phyloP scores from a whole-genome alignment of 345 rosid species.

The Viola odorata region DNA sequence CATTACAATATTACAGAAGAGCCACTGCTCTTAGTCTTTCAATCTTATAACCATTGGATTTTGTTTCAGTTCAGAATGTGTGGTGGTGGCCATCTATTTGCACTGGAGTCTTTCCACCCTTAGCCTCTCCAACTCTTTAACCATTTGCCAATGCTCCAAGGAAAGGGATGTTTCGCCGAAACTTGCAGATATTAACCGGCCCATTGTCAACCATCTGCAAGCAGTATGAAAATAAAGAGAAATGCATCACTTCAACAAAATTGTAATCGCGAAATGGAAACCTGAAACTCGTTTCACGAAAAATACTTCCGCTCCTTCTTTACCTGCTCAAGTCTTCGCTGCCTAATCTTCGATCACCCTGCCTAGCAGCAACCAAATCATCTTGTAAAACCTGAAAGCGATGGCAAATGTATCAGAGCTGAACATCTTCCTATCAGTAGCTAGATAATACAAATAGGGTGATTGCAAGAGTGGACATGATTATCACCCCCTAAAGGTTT shows the following conservation, averaged over 20 bases:
- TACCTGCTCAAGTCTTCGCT: slow-evolving; percentile 84
- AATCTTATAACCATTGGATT: too few relatives aligned
- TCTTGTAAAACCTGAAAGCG: slow-evolving; percentile 56
- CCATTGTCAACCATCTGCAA: slow-evolving; percentile 75
- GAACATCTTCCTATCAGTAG: background rate
- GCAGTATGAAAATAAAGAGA: background rate
- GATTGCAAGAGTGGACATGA: background rate
- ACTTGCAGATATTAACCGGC: slow-evolving; percentile 69
- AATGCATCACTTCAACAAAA: background rate
- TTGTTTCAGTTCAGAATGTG: too few relatives aligned
- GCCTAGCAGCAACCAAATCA: slow-evolving; percentile 82
- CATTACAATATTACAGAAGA: too few relatives aligned
- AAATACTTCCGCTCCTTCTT: background rate
- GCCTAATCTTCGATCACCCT: slow-evolving; percentile 65
- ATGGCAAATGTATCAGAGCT: background rate
- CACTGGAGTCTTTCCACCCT: slow-evolving; percentile 62
- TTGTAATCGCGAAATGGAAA: background rate
- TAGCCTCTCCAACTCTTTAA: slow-evolving; percentile 73
- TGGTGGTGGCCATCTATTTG: slow-evolving; percentile 3
- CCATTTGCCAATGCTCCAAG: slow-evolving; percentile 83
- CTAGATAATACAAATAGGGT: too few relatives aligned
- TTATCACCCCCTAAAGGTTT: background rate
- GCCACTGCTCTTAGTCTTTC: too few relatives aligned
- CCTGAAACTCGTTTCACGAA: background rate
- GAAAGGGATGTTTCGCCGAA: slow-evolving; percentile 60